Evolutionary conservation across 495 filamentous ascomycete genomes (phyloP).

Genomic region (Rusavskia elegans): DNA sequence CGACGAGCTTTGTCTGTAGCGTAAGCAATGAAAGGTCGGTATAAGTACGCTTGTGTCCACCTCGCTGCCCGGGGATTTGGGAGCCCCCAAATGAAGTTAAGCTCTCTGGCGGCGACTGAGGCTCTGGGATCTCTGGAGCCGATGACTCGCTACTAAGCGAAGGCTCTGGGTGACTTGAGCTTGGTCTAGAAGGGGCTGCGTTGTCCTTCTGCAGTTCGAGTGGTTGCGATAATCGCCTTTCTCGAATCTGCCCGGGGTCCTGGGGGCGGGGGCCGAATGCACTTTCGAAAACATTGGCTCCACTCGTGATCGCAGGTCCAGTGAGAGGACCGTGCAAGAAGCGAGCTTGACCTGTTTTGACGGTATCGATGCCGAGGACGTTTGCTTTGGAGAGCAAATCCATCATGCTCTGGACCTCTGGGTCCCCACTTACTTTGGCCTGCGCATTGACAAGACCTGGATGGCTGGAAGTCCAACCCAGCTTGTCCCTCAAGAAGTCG

Average conservation of each 20-base stretch:
- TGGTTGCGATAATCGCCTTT: conserved; percentile 14
- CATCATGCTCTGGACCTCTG: conserved; percentile 80
- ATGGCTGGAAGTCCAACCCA: conserved; percentile 60
- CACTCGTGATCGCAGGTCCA: conserved; percentile 52
- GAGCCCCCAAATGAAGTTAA: background rate
- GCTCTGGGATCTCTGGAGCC: conserved; percentile 5
- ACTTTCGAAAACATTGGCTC: conserved; percentile 66
- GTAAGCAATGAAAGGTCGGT: conserved; percentile 61
- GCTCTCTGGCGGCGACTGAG: conserved; percentile 6
- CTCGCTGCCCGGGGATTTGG: conserved; percentile 33
- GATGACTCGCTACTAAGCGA: conserved; percentile 9
- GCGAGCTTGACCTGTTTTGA: conserved; percentile 25
- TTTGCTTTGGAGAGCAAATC: conserved; percentile 70
- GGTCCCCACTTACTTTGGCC: conserved; percentile 63
- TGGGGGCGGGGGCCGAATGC: conserved; percentile 37
- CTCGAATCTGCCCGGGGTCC: conserved; percentile 22
- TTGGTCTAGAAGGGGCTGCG: conserved; percentile 17
- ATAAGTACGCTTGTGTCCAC: conserved; percentile 71
- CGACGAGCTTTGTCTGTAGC: conserved; percentile 72
- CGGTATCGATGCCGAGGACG: conserved; percentile 41
- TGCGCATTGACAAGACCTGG: conserved; percentile 61
- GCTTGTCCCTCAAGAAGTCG: conserved; percentile 91
- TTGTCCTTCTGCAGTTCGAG: conserved; percentile 26
- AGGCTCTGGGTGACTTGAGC: conserved; percentile 10
- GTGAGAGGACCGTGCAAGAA: conserved; percentile 46